A percentile compares a stretch with the other conserved stretches of the same genome.
phyloP scores from a whole-genome alignment of 345 rosid genomes.

The Sonneratia alba region DNA sequence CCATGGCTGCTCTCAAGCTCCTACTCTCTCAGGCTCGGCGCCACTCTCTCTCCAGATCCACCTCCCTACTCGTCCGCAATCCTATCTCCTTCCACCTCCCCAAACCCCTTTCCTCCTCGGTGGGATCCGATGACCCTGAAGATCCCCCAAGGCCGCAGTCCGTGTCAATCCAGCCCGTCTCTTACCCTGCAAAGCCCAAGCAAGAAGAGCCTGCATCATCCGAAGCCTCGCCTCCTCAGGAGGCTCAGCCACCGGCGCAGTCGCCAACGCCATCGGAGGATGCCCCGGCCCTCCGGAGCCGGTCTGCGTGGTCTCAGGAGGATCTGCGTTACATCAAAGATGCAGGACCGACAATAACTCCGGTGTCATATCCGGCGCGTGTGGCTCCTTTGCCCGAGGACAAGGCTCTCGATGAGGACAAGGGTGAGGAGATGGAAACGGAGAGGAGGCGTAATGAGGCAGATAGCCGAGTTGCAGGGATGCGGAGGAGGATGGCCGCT shows the following conservation, averaged over 20 bases:
- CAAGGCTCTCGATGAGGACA: slow-evolving; percentile 13
- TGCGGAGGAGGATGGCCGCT: slow-evolving; percentile 25
- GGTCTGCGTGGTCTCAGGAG: slow-evolving; percentile 49
- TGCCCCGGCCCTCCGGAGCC: slow-evolving; percentile 8
- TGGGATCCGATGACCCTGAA: slow-evolving; percentile 10
- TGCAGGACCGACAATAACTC: slow-evolving; percentile 29
- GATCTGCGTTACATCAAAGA: slow-evolving; percentile 72
- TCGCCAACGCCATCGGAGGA: slow-evolving; percentile 7
- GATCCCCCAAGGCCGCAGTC: slow-evolving; percentile 10
- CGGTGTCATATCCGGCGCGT: slow-evolving; percentile 62
- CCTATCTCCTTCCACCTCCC: slow-evolving; percentile 21
- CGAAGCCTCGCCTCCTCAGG: slow-evolving; percentile 9
- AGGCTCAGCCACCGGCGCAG: slow-evolving; percentile 2
- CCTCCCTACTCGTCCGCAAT: slow-evolving; percentile 11
- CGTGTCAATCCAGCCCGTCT: slow-evolving; percentile 39
- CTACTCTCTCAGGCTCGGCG: slow-evolving; percentile 50
- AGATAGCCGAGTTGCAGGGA: slow-evolving; percentile 22
- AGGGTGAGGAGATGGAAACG: slow-evolving; percentile 25
- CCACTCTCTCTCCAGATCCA: slow-evolving; percentile 21
- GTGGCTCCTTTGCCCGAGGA: slow-evolving; percentile 89
- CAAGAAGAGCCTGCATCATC: slow-evolving; percentile 11
- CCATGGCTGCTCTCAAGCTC: slow-evolving; percentile 45
- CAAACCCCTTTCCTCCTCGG: slow-evolving; percentile 29
- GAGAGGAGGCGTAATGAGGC: slow-evolving; percentile 33
- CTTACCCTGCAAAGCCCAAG: slow-evolving; percentile 55